Base-by-base conservation (phyloP, 208 protist genomes). In the Crithidia acanthocephali region DNA sequence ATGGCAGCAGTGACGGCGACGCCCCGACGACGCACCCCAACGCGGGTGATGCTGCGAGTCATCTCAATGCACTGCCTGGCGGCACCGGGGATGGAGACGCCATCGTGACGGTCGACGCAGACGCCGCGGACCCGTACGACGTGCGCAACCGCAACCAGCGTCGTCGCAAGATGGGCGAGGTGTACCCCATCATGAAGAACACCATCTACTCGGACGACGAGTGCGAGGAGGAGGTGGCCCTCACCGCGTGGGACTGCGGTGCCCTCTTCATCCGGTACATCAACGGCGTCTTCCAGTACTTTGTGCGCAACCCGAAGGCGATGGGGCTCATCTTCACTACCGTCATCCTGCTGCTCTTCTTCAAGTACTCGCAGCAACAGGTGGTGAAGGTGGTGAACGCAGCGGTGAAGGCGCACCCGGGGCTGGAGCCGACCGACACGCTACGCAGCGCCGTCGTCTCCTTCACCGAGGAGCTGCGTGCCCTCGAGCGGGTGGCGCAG, bases 181-280 rank as follows among this genome's bases (percentile, higher is more conserved):
- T 83, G 25, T 87, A 85, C 63, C 75, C 81, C 5, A 85, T 85
- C 70, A 90, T 90, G 85, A 86, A 80, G 69, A 73, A 74, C 72
- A 85, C 85, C 47, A 85, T 90, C 69, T 87, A 85, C 74, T 73
- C 60, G 5, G 85, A 87, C 68, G 79, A 83, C 56, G 81, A 83
- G 68, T 86, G 80, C 45, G 65, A 79, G 15, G 76, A 60, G 23
- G 80, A 84, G 44, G 71, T 83, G 23, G 52, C 59, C 52, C 37
- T 84, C 35, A 79, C 40, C 23, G 45, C 67, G 23, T 72, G 68
- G 40, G 80, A 88, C 68, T 85, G 72, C 59, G 83, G 83, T 11
- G 77, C 64, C 20, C 71, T 61, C 37, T 84, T 88, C 42, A 80
- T 88, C 30, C 76, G 68, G 53, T 88, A 88, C 73, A 25, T 88